Evolutionary conservation across 805 yeast genomes (phyloP), one percentile per base, ranked within the genome.

Genomic region (Candida ulmi): DNA sequence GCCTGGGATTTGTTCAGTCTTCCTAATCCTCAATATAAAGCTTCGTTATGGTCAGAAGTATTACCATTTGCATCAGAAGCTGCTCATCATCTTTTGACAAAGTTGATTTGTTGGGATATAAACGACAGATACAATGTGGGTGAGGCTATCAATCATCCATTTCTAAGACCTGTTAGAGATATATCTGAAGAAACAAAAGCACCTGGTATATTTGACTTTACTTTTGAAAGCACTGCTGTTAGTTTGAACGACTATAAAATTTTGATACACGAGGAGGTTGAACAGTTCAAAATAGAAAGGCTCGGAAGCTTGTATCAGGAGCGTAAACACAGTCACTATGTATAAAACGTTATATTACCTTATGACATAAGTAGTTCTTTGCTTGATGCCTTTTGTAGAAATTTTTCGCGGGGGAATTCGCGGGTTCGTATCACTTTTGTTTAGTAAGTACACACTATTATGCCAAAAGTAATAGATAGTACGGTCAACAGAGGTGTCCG

Each of bases 21-120:
- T 2, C 71, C 76, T 3, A 60, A 65, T 32, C 68, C 71, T 1
- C 72, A 65, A 33, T 71, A 61, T 46, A 57, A 52, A 26, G 60
- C 65, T 33, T 54, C 62, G 28, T 56, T 59, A 1, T 83, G 90
- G 87, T 42, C 50, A 2, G 57, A 60, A 1, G 49, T 83, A 2
- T 83, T 77, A 50, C 90, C 95, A 2, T 76, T 68, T 55, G 87
- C 88, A 1, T 66, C 74, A 11, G 45, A 39, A 1, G 57, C 56
- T 1, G 83, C 84, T 2, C 61, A 67, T 9, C 70, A 76, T 32
- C 62, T 90, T 36, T 52, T 88, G 24, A 68, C 67, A 2, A 57
- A 54, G 11, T 61, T 88, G 33, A 50, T 90, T 11, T 65, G 71
- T 37, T 90, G 95, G 88, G 81, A 77, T 41, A 72, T 81, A 0